A percentile compares a stretch with the other conserved stretches of the same genome.
Conservation (phyloP, 2,329 filamentous ascomycete genomes). For the Fusarium sp. region DNA sequence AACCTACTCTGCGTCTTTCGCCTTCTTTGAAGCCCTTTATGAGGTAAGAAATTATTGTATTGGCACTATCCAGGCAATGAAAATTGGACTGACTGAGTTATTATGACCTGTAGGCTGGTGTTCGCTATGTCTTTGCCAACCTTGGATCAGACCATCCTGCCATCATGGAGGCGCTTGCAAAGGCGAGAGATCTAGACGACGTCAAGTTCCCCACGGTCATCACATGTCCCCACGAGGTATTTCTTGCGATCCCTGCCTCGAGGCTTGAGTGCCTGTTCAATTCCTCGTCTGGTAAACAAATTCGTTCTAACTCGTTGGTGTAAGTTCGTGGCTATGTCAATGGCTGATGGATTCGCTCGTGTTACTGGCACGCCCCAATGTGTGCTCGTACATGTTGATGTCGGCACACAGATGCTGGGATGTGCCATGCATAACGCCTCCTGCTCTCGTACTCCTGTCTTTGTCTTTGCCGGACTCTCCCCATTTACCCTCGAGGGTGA, state of each 20-base stretch:
- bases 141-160: constrained; percentile 75
- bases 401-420: constrained; percentile 79
- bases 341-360: constrained; percentile 82
- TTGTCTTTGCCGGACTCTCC: constrained; percentile 80
- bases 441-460: constrained; percentile 74
- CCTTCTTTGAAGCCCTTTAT: neutral
- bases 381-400: constrained; percentile 82
- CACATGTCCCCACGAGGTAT: constrained; percentile 7
- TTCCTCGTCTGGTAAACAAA: neutral
- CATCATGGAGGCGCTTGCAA: constrained; percentile 81
- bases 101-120: constrained; percentile 51
- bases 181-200: constrained; percentile 60
- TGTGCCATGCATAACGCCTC: constrained; percentile 82
- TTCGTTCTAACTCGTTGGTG: neutral
- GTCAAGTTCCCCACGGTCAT: neutral
- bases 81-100: neutral
- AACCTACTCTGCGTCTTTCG: neutral
- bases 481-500: constrained; percentile 81
- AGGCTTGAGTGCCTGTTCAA: neutral
- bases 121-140: constrained; percentile 68
- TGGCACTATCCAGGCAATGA: neutral
- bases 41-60: neutral
- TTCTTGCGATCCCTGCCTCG: neutral
- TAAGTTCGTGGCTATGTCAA: constrained; percentile 83
- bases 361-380: constrained; percentile 76